Evolutionary conservation across 1,284 basidiomycete genomes (phyloP).

Genomic region (Amylostereum areolatum): DNA sequence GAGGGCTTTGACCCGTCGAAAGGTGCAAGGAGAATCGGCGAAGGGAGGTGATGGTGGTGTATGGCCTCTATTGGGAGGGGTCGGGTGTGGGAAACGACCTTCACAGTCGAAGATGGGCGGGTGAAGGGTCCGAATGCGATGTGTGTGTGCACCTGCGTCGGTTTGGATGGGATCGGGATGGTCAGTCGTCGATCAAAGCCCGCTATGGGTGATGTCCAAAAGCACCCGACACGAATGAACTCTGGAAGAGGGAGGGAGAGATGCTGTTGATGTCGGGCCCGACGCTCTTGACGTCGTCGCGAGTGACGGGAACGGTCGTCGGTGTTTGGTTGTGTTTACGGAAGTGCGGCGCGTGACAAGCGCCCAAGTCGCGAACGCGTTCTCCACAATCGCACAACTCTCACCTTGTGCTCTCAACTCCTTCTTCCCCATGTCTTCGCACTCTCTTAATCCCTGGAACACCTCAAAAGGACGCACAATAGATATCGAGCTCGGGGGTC

Average conservation of each 20-base stretch:
- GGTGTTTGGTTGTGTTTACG: slow-evolving; percentile 13
- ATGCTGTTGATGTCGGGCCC: slow-evolving; percentile 4
- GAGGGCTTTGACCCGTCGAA: too few species aligned
- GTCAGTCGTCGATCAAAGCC: too few species aligned
- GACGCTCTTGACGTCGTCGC: slow-evolving; percentile 19
- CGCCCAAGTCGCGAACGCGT: not conserved
- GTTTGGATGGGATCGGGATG: too few species aligned
- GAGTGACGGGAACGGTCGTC: slow-evolving; percentile 19
- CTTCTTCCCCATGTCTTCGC: not conserved
- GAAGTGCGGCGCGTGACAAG: not conserved
- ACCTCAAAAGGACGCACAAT: slow-evolving; percentile 24
- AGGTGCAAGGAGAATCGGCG: too few species aligned
- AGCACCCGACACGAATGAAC: too few species aligned
- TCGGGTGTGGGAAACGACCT: too few species aligned
- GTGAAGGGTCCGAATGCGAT: too few species aligned
- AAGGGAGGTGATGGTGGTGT: too few species aligned
- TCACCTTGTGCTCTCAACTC: slow-evolving; percentile 3
- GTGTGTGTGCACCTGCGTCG: too few species aligned
- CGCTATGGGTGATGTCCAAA: too few species aligned
- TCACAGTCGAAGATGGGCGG: too few species aligned
- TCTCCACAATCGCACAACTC: not conserved
- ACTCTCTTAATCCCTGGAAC: slow-evolving; percentile 11
- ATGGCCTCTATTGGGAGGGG: too few species aligned
- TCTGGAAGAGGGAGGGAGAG: not conserved
- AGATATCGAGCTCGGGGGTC: slow-evolving; percentile 65